Percentiles rank a stretch among this genome's conserved stretches.
These are phyloP conservation scores for Fusarium humuli DNA, from an alignment of 2,329 filamentous ascomycete species.

Conservation along the genomic window DNA sequence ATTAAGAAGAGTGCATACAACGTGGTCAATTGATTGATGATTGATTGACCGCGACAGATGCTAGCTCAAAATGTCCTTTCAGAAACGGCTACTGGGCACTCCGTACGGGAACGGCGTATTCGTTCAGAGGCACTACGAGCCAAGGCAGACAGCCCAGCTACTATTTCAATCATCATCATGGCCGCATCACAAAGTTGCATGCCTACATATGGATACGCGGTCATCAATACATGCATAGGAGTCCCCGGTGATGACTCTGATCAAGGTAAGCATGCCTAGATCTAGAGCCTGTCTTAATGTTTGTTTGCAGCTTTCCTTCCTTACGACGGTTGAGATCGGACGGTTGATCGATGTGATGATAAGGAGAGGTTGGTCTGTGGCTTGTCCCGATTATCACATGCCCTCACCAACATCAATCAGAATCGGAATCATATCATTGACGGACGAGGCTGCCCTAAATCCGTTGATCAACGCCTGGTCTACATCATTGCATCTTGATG, in stretches of 20 bases:
- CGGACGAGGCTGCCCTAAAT: background rate
- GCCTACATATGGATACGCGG: background rate
- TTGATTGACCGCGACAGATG: background rate
- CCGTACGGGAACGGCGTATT: background rate
- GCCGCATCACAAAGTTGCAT: slow-evolving; percentile 23
- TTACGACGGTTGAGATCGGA: slow-evolving; percentile 6
- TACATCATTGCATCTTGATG: background rate
- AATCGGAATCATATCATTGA: background rate
- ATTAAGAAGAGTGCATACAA: background rate
- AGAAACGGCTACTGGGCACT: background rate
- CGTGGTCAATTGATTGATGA: background rate
- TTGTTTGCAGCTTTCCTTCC: background rate
- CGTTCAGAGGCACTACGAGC: slow-evolving; percentile 3
- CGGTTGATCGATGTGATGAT: slow-evolving; percentile 1
- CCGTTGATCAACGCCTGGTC: background rate
- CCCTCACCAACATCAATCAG: background rate
- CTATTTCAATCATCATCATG: slow-evolving; percentile 16
- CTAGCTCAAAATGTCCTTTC: background rate
- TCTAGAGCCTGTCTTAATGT: background rate
- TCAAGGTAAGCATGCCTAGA: background rate
- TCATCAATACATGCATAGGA: background rate
- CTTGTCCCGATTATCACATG: slow-evolving; percentile 24
- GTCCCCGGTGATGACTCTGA: background rate
- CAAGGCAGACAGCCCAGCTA: slow-evolving; percentile 1
- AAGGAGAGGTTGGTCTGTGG: slow-evolving; percentile 6